phyloP scores from a whole-genome alignment of 2,329 filamentous ascomycete species.

The Aspergillus pseudoviridinutans region DNA sequence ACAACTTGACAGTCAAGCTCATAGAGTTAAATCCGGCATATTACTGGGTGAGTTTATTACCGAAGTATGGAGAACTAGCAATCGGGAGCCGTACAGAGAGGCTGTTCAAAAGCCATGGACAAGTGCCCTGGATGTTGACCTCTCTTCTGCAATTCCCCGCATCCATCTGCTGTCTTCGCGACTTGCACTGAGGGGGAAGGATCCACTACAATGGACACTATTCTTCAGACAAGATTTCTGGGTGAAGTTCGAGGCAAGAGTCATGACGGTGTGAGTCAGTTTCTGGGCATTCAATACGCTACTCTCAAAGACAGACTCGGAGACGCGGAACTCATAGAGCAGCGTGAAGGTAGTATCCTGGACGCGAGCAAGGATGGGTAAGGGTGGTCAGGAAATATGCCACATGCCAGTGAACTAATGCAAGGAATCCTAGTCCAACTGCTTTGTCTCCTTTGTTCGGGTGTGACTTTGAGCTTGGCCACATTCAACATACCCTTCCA shows the following conservation, averaged over 20 bases:
- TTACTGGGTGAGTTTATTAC: not conserved
- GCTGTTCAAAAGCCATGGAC: not conserved
- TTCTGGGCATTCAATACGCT: constrained; percentile 38
- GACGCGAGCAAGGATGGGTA: constrained; percentile 38
- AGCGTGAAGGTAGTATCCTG: constrained; percentile 19
- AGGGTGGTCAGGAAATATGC: not conserved
- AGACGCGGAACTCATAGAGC: constrained; percentile 28
- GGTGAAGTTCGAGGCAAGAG: constrained; percentile 26
- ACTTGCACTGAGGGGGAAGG: not conserved
- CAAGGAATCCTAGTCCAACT: constrained; percentile 27
- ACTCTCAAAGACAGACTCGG: constrained; percentile 31
- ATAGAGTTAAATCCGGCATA: not conserved
- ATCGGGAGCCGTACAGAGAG: not conserved
- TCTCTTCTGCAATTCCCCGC: not conserved
- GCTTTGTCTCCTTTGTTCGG: constrained; percentile 39
- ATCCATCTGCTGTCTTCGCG: not conserved
- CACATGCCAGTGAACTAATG: not conserved
- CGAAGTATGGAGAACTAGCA: not conserved
- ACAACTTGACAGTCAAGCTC: not conserved
- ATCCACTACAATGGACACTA: constrained; percentile 2
- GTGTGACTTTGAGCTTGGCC: constrained; percentile 44
- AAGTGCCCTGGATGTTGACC: not conserved
- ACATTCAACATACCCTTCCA: constrained; percentile 49
- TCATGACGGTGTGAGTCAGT: constrained; percentile 28
- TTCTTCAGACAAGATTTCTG: constrained; percentile 23